phyloP scores from a whole-genome alignment of 2,329 filamentous ascomycete genomes.

The Penicillium sp. region DNA sequence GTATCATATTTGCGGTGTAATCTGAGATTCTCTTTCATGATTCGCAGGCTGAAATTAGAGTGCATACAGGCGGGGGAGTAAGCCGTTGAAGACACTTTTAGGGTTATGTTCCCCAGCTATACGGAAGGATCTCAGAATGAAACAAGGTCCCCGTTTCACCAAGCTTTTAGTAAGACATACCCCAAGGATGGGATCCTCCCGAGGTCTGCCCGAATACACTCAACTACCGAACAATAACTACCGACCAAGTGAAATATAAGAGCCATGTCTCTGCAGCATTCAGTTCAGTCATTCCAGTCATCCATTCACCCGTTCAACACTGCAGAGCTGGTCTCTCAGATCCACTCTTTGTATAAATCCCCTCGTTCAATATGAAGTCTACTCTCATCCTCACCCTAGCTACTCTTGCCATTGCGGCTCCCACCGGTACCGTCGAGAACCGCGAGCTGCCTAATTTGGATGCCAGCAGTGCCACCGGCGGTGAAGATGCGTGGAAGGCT shows the following conservation, averaged over 20 bases:
- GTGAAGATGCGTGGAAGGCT: slow-evolving; percentile 7
- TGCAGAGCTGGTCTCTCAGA: slow-evolving; percentile 19
- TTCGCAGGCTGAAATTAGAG: neutral
- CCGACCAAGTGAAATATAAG: too few species aligned
- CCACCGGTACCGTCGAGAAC: slow-evolving; percentile 24
- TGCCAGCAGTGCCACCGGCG: slow-evolving; percentile 9
- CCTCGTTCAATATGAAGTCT: slow-evolving; percentile 22
- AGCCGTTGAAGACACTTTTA: neutral
- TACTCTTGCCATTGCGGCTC: slow-evolving; percentile 22
- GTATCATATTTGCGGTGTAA: too few species aligned
- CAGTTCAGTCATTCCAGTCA: neutral
- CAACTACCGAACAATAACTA: too few species aligned
- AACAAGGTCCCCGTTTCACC: slow-evolving; percentile 2
- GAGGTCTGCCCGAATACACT: neutral
- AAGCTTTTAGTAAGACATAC: neutral
- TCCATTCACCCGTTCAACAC: neutral
- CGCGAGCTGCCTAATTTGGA: slow-evolving; percentile 19
- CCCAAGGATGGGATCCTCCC: neutral
- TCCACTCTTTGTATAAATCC: slow-evolving; percentile 1
- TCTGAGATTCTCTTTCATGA: neutral
- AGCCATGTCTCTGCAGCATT: too few species aligned
- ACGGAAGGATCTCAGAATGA: neutral
- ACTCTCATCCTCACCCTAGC: slow-evolving; percentile 21
- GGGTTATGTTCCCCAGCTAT: neutral
- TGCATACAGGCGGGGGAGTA: neutral